phyloP scores from a whole-genome alignment of 169 alveolate genomes.

The Plasmodium vivax region DNA sequence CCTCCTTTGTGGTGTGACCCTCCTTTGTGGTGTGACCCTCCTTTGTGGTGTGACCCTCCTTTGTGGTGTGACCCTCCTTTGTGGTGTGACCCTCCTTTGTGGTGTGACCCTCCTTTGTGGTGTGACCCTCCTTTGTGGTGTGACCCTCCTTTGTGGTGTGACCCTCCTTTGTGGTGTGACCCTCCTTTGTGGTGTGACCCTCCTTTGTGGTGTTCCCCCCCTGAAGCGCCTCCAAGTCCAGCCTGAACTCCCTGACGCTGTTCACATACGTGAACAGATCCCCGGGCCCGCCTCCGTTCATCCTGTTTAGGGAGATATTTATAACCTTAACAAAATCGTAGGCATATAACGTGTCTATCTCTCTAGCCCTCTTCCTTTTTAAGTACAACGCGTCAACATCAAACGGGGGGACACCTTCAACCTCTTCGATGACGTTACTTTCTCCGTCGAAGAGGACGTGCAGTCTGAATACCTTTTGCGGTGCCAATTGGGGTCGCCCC shows the following conservation, averaged over 20 bases:
- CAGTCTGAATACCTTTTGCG: background rate
- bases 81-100: no score
- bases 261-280: conserved; percentile 24
- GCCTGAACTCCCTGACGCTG: conserved; percentile 46
- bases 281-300: background rate
- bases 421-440: conserved; percentile 7
- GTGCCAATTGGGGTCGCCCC: background rate
- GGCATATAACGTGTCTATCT: conserved; percentile 60
- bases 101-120: no score
- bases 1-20: background rate
- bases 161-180: background rate
- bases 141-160: no score
- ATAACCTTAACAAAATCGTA: conserved; percentile 59
- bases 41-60: background rate
- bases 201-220: background rate
- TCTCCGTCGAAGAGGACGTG: conserved; percentile 42
- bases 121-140: no score
- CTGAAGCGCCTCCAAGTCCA: background rate
- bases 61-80: background rate
- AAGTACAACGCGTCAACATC: conserved; percentile 36
- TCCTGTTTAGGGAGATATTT: conserved; percentile 37
- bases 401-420: background rate
- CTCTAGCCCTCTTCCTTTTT: conserved; percentile 71
- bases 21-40: no score
- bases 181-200: background rate